phyloP scores from a whole-genome alignment of 2,329 filamentous ascomycete genomes.

The Fusarium sulawesiense region DNA sequence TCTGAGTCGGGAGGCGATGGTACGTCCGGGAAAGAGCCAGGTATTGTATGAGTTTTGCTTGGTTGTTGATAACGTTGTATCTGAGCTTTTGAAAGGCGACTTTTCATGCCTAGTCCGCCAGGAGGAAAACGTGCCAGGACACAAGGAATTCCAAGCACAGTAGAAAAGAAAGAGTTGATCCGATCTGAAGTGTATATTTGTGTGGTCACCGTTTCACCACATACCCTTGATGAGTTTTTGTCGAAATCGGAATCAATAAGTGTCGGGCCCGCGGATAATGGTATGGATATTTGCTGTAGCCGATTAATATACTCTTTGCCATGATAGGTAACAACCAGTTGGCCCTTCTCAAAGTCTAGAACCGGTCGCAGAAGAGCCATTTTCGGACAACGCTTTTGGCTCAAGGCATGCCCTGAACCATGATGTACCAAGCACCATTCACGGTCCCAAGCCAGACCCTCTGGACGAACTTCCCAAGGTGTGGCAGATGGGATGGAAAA shows the following conservation, averaged over 20 bases:
- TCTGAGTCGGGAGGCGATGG: slow-evolving; percentile 70
- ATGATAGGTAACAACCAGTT: slow-evolving; percentile 70
- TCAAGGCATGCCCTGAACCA: slow-evolving; percentile 85
- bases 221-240: slow-evolving; percentile 74
- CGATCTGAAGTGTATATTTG: slow-evolving; percentile 74
- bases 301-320: slow-evolving; percentile 47
- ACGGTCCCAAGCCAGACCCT: slow-evolving; percentile 92
- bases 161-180: slow-evolving; percentile 82
- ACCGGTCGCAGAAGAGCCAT: slow-evolving; percentile 86
- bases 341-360: slow-evolving; percentile 75
- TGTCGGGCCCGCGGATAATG: slow-evolving; percentile 75
- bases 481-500: slow-evolving; percentile 73
- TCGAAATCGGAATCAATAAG: slow-evolving; percentile 60
- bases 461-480: slow-evolving; percentile 80
- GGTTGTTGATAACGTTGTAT: slow-evolving; percentile 67
- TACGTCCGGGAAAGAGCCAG: slow-evolving; percentile 65
- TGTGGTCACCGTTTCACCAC: slow-evolving; percentile 80
- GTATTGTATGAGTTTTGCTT: slow-evolving; percentile 50
- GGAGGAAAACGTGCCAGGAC: slow-evolving; percentile 85
- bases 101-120: slow-evolving; percentile 67
- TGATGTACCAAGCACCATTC: slow-evolving; percentile 96
- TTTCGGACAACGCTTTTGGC: slow-evolving; percentile 85
- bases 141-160: slow-evolving; percentile 80
- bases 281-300: slow-evolving; percentile 60
- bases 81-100: slow-evolving; percentile 78